Conservation (phyloP, 2,329 filamentous ascomycete species). For the Talaromyces sp. region DNA sequence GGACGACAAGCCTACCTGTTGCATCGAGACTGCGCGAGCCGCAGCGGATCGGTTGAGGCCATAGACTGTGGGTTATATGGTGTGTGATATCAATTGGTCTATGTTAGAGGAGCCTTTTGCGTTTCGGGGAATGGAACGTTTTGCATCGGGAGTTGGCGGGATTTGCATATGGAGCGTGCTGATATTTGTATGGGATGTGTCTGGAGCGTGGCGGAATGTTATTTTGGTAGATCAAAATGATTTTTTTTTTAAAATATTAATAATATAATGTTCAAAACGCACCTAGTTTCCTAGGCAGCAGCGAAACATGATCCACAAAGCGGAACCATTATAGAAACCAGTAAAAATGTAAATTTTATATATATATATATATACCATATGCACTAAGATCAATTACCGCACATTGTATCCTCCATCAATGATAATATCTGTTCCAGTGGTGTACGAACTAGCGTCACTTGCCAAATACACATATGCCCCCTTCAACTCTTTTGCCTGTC, state of each 20-base stretch:
- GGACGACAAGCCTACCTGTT: background rate
- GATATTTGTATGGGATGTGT: background rate
- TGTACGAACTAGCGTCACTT: constrained; percentile 47
- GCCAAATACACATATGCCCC: constrained; percentile 51
- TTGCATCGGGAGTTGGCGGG: background rate
- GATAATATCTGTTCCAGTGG: constrained; percentile 45
- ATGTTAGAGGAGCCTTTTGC: background rate
- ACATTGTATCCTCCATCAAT: constrained; percentile 49
- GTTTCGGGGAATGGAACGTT: background rate
- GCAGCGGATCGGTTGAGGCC: background rate
- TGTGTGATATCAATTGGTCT: background rate
- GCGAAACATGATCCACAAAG: too few species aligned
- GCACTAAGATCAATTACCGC: constrained; percentile 23
- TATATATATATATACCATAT: background rate
- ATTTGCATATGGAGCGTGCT: background rate
- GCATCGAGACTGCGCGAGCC: background rate
- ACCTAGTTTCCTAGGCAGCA: background rate
- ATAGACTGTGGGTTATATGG: background rate
- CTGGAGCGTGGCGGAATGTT: background rate
- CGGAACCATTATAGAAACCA: too few species aligned
- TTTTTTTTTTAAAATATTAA: background rate
- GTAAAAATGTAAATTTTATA: background rate
- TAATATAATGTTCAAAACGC: background rate
- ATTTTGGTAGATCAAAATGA: background rate
- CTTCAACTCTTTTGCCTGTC: constrained; percentile 63